Conservation (phyloP, 768 basidiomycete genomes). For the Hygrocybe coccinea region DNA sequence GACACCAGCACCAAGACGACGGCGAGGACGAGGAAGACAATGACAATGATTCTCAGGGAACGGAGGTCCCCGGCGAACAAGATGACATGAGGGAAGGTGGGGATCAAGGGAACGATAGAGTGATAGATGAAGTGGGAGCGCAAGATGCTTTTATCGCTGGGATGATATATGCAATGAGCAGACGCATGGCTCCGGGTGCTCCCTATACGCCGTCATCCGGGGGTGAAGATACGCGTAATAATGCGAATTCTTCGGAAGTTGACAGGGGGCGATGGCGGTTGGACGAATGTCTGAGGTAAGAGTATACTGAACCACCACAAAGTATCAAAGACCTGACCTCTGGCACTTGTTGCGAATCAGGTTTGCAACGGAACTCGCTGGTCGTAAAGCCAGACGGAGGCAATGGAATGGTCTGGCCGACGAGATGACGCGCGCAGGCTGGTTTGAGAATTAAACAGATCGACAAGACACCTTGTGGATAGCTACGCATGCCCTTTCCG, state of each 20-base stretch:
- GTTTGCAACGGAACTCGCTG: constrained; percentile 80
- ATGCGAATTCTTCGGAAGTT: constrained; percentile 30
- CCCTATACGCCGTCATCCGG: constrained; percentile 65
- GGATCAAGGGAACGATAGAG: constrained; percentile 33
- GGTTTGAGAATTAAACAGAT: constrained; percentile 48
- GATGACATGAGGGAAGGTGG: constrained; percentile 27
- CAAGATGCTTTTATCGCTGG: constrained; percentile 83
- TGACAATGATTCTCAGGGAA: constrained; percentile 56
- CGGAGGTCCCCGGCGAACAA: constrained; percentile 44
- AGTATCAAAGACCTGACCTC: neutral
- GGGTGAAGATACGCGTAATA: constrained; percentile 30
- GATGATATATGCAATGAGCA: constrained; percentile 78
- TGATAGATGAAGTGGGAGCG: constrained; percentile 69
- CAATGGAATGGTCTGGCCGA: constrained; percentile 66
- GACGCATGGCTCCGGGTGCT: constrained; percentile 64
- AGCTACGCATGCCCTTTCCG: neutral
- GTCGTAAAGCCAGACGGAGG: constrained; percentile 60
- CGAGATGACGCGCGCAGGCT: constrained; percentile 71
- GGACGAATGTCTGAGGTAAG: constrained; percentile 76
- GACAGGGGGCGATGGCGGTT: constrained; percentile 63
- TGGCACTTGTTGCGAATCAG: constrained; percentile 31
- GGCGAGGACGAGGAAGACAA: constrained; percentile 34
- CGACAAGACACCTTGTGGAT: neutral
- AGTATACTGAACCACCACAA: too few species aligned
- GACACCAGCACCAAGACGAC: constrained; percentile 18